Base-by-base conservation (phyloP, 805 yeast species). In the Metahyphopichia silvanorum region DNA sequence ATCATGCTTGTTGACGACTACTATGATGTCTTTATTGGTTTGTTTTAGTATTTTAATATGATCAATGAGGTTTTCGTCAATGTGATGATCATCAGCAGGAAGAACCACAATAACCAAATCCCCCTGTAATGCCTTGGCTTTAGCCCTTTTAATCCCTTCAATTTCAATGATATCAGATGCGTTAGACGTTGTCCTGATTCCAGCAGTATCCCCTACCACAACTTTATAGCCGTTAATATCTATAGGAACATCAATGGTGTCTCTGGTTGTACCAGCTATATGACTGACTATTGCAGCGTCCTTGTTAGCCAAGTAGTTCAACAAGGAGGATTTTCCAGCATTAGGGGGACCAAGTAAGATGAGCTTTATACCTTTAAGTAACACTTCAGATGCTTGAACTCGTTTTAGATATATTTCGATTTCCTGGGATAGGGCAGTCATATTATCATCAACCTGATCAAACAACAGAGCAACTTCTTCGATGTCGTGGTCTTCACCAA, bases 261-360 rank as follows among this genome's bases (percentile, higher is more conserved):
- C 98, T 47, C 98, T 69, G 0, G 98, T 93, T 0, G 98, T 93
- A 0, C 98, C 98, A 2, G 95, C 95, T 4, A 85, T 75, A 23
- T 79, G 79, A 51, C 96, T 86, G 1, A 93, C 98, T 23, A 93
- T 87, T 0, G 96, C 94, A 12, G 87, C 83, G 15, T 88, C 94
- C 15, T 83, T 76, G 37, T 79, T 71, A 0, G 89, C 86, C 6
- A 93, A 55, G n/a, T 61, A 50, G 49, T 93, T 93, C 32, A 93
- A 57, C 8, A 93, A 59, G 1, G 96, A 86, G 3, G 96, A 88
- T 53, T 93, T 93, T 0, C 98, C 98, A 1, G 96, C 96, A 56
- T 93, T 93, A 1, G 98, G 96, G 5, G 95, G 93, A 0, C 98
- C 98, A 10, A 89, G 43, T 7, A 93, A 61, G 0, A 82, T 77